Percentiles rank a stretch among this genome's conserved stretches.
Conservation (phyloP, 768 basidiomycete species). For the Panellus pusillus region DNA sequence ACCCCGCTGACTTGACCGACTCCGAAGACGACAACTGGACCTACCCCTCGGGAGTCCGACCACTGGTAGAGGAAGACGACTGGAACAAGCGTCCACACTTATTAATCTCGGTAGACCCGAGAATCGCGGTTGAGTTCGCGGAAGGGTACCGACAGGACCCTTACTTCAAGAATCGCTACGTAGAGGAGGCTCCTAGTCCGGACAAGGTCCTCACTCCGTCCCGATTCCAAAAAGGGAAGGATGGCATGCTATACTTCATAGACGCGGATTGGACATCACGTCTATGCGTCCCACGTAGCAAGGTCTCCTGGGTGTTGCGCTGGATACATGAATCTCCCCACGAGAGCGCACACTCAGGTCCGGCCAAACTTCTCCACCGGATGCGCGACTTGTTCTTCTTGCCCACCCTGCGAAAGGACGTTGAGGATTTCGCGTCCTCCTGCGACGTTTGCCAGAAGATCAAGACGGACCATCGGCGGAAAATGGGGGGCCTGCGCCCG, state of each 20-base stretch:
- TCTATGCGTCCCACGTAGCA: no score
- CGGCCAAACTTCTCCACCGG: background rate
- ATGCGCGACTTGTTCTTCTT: background rate
- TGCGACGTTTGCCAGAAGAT: slow-evolving; percentile 4
- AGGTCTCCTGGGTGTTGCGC: no score
- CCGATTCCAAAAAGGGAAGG: background rate
- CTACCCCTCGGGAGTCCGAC: no score
- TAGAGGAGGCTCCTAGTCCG: background rate
- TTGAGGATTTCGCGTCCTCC: background rate
- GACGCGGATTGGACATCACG: no score
- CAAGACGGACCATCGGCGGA: background rate
- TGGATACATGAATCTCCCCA: no score
- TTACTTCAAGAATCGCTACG: background rate
- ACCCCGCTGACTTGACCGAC: no score
- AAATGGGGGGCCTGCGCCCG: no score
- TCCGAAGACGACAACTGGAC: no score
- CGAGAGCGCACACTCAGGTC: no score
- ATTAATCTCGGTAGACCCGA: no score
- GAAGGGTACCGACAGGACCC: background rate
- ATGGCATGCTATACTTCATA: background rate
- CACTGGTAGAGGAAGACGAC: no score
- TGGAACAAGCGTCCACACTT: no score
- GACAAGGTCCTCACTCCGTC: background rate
- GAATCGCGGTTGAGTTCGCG: background rate
- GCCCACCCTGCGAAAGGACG: background rate